These are phyloP conservation scores for Plantago elongata DNA, from an alignment of 257 asterid genomes.

Conservation along the genomic window DNA sequence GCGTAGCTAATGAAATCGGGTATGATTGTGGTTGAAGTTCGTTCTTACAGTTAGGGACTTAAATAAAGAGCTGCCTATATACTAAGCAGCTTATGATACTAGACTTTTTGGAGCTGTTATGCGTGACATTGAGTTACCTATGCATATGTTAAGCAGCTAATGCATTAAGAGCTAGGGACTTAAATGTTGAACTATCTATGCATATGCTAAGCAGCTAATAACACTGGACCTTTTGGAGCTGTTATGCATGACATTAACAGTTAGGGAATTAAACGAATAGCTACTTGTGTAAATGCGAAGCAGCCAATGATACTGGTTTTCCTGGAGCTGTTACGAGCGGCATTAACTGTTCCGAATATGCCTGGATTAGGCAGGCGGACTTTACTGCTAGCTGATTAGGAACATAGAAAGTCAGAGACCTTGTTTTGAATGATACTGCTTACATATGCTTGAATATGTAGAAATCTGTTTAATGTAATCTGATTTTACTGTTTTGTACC, in stretches of 20 bases:
- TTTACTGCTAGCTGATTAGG: no score
- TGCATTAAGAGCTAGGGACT: not conserved
- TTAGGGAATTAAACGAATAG: not conserved
- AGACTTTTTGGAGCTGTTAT: no score
- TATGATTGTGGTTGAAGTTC: conserved; percentile 14
- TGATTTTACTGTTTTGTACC: not conserved
- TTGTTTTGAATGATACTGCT: no score
- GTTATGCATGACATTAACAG: no score
- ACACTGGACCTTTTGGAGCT: conserved; percentile 15
- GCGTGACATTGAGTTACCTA: no score
- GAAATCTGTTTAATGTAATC: not conserved
- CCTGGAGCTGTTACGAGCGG: not conserved
- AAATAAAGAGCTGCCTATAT: not conserved
- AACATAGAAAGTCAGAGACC: no score
- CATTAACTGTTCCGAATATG: no score
- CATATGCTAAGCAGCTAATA: not conserved
- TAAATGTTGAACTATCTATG: not conserved
- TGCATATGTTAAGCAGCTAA: no score
- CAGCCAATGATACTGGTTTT: conserved; percentile 11
- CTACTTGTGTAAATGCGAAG: not conserved
- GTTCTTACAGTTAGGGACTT: not conserved
- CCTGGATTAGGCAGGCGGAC: no score
- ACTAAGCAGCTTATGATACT: no score
- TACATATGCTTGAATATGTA: no score
- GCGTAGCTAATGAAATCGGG: conserved; percentile 1